Conservation (phyloP, 371 early-diverging fungal species). For the Smittium mucronatum region DNA sequence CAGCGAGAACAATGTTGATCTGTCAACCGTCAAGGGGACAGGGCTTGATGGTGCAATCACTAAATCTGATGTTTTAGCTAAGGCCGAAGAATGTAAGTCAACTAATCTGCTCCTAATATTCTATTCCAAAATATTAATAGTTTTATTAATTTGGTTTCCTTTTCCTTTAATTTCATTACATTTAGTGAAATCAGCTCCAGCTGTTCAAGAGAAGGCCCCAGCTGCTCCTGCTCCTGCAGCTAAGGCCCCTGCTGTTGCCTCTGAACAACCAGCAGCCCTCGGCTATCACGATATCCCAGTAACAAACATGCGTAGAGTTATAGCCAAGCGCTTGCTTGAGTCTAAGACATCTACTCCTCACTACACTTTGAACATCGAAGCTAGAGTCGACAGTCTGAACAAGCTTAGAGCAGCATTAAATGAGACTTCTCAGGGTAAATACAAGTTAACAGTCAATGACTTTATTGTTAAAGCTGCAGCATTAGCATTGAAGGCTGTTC, state of each 20-base stretch:
- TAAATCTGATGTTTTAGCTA: slow-evolving; percentile 66
- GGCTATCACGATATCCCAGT: slow-evolving; percentile 28
- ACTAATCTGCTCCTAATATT: not conserved
- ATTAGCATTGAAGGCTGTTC: slow-evolving; percentile 79
- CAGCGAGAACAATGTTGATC: slow-evolving; percentile 60
- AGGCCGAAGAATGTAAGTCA: not conserved
- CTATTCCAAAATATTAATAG: not conserved
- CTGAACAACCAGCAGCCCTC: slow-evolving; percentile 13
- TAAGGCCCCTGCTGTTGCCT: slow-evolving; percentile 17
- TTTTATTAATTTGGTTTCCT: too few species aligned
- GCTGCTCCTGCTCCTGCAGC: slow-evolving; percentile 36
- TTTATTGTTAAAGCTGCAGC: slow-evolving; percentile 94
- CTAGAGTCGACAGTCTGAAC: slow-evolving; percentile 73
- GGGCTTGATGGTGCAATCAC: slow-evolving; percentile 86
- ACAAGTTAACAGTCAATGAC: slow-evolving; percentile 96
- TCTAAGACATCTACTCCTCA: slow-evolving; percentile 86
- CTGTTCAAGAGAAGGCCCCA: slow-evolving; percentile 15
- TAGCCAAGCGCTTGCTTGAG: slow-evolving; percentile 70
- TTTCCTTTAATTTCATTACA: not conserved
- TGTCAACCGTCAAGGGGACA: slow-evolving; percentile 67
- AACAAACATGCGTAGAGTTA: slow-evolving; percentile 87
- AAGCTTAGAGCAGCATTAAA: slow-evolving; percentile 85
- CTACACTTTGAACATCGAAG: slow-evolving; percentile 85
- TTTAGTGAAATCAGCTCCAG: slow-evolving; percentile 7
- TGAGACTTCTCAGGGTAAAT: slow-evolving; percentile 67